These are phyloP conservation scores for Paecilomyces fulvus DNA, from an alignment of 2,329 filamentous ascomycete species.

Conservation along the genomic window DNA sequence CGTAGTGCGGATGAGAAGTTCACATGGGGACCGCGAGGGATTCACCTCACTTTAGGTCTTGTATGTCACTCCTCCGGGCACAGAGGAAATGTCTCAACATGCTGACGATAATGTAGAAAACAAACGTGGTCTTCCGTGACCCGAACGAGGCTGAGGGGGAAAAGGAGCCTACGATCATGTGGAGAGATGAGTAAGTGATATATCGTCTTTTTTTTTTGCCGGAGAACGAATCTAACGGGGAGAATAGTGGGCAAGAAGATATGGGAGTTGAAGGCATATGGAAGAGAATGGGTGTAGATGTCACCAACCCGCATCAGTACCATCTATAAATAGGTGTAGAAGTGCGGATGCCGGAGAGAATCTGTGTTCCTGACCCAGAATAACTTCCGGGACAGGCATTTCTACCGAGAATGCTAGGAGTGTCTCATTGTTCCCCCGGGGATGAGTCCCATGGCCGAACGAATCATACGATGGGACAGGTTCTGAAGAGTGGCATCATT, in stretches of 20 bases:
- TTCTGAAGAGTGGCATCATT: no score
- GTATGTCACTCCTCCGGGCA: constrained; percentile 12
- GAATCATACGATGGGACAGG: not conserved
- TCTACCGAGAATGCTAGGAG: not conserved
- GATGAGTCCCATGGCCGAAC: not conserved
- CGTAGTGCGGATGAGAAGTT: constrained; percentile 15
- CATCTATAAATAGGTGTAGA: constrained; percentile 16
- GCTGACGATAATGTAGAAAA: constrained; percentile 16
- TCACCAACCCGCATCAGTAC: constrained; percentile 22
- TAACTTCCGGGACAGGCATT: not conserved
- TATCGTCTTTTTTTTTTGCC: not conserved
- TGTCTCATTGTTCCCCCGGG: not conserved
- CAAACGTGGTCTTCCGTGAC: constrained; percentile 30
- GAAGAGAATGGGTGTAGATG: constrained; percentile 21
- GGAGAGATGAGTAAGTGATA: constrained; percentile 23
- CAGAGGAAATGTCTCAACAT: constrained; percentile 1
- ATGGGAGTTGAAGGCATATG: constrained; percentile 31
- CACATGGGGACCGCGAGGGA: constrained; percentile 20
- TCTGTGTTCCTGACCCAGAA: not conserved
- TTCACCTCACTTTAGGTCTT: constrained; percentile 27
- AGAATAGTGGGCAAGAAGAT: constrained; percentile 25
- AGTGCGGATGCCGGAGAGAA: not conserved
- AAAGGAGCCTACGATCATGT: constrained; percentile 24
- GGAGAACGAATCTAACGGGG: constrained; percentile 6
- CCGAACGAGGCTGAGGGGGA: constrained; percentile 25